Conservation (phyloP, 352 stramenopile species). For the Halophytophthora batemanensis region DNA sequence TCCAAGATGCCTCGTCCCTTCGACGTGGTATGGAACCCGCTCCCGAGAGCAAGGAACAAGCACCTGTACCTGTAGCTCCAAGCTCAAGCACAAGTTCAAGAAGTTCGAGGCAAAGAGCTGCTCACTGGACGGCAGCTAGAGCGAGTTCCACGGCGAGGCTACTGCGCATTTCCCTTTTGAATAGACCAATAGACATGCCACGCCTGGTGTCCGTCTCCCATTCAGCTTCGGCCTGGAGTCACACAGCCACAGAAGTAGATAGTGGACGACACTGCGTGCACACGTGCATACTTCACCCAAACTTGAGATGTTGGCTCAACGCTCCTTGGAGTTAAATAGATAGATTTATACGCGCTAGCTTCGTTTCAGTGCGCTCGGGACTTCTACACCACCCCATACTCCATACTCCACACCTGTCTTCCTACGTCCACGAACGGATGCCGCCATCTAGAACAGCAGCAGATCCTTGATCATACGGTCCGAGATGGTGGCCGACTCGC, state of each 20-base stretch:
- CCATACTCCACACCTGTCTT: too few relatives aligned
- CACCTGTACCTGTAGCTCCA: conserved; percentile 71
- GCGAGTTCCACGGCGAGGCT: too few relatives aligned
- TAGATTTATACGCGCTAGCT: neutral
- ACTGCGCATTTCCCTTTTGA: neutral
- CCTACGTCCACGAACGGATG: too few relatives aligned
- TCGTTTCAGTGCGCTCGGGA: neutral
- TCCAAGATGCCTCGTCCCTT: conserved; percentile 53
- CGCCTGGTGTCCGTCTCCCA: too few relatives aligned
- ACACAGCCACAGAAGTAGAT: too few relatives aligned
- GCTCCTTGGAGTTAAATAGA: neutral
- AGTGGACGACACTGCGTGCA: too few relatives aligned
- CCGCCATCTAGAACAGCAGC: conserved; percentile 79
- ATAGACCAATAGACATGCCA: conserved; percentile 1
- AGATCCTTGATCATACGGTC: conserved; percentile 86
- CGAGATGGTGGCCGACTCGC: conserved; percentile 62
- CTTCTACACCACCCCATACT: too few relatives aligned
- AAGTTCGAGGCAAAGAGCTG: conserved; percentile 6
- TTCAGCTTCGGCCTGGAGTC: too few relatives aligned
- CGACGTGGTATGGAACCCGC: conserved; percentile 70
- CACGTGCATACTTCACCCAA: too few relatives aligned
- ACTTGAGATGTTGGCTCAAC: too few relatives aligned
- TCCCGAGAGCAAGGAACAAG: conserved; percentile 62
- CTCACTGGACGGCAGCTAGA: too few relatives aligned
- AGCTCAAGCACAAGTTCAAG: neutral